Conservation (phyloP, 352 stramenopile genomes). For the Globisporangium alternatum region DNA sequence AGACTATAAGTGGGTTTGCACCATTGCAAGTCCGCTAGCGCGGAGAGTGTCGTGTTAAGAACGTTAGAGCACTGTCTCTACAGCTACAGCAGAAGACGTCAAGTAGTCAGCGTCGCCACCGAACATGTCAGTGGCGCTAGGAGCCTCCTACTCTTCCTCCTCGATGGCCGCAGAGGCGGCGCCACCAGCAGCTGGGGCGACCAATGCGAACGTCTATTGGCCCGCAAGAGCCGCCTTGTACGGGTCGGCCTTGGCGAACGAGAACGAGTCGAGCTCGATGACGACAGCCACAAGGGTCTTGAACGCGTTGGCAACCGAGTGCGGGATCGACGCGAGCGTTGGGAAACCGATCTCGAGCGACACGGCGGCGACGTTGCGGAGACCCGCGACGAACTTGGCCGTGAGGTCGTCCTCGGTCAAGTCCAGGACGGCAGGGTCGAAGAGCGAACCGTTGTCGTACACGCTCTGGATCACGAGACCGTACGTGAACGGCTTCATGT, state of each 20-base stretch:
- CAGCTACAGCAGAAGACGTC: conserved; percentile 18
- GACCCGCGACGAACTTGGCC: conserved; percentile 94
- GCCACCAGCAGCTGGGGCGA: conserved; percentile 75
- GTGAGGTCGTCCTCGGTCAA: conserved; percentile 97
- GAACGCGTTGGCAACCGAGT: conserved; percentile 99
- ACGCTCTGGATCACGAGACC: conserved; percentile 95
- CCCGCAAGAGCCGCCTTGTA: conserved; percentile 97
- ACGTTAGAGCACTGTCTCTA: conserved; percentile 14
- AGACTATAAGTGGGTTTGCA: conserved; percentile 9
- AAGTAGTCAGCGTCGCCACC: conserved; percentile 75
- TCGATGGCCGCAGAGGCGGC: conserved; percentile 66
- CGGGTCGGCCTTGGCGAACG: conserved; percentile 96
- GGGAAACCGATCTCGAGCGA: conserved; percentile 96
- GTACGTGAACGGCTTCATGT: conserved; percentile 99
- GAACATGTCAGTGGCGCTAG: conserved; percentile 88
- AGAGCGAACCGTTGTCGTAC: conserved; percentile 99
- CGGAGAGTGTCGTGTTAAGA: conserved; percentile 15
- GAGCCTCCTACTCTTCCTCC: conserved; percentile 73
- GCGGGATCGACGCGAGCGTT: conserved; percentile 96
- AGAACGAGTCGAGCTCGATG: conserved; percentile 95
- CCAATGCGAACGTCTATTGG: conserved; percentile 91
- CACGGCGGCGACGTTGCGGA: conserved; percentile 93
- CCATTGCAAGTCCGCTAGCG: conserved; percentile 8
- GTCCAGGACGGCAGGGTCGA: conserved; percentile 98
- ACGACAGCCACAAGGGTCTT: conserved; percentile 96